phyloP scores from a whole-genome alignment of 208 protist genomes.

The Wallacemonas collosoma region DNA sequence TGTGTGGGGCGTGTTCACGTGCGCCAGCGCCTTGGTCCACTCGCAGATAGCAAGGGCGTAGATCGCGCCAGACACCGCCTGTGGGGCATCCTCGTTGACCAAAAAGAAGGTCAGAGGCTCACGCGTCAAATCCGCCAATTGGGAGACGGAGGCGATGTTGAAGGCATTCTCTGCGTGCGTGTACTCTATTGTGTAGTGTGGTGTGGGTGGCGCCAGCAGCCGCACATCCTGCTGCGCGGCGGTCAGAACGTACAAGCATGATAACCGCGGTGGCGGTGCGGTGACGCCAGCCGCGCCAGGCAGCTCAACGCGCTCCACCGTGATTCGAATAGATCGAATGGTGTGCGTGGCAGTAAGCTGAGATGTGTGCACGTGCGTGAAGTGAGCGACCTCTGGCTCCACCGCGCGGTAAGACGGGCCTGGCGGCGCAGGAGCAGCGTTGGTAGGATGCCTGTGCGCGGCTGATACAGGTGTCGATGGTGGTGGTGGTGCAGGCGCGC shows the following conservation, averaged over 20 bases:
- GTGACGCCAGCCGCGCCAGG: slow-evolving; percentile 37
- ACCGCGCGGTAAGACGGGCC: neutral
- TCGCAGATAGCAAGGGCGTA: slow-evolving; percentile 81
- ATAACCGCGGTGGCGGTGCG: slow-evolving; percentile 58
- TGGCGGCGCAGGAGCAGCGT: neutral
- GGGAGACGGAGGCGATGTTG: slow-evolving; percentile 36
- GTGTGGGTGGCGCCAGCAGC: slow-evolving; percentile 61
- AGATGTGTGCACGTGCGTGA: slow-evolving; percentile 18
- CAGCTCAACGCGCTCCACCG: slow-evolving; percentile 69
- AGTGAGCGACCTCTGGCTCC: neutral
- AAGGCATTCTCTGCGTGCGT: slow-evolving; percentile 40
- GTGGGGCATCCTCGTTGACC: slow-evolving; percentile 61
- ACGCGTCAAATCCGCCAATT: slow-evolving; percentile 50
- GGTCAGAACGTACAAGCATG: slow-evolving; percentile 73
- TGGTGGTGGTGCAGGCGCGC: neutral
- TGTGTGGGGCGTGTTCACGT: slow-evolving; percentile 33
- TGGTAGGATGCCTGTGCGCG: no score
- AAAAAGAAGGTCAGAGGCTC: slow-evolving; percentile 86
- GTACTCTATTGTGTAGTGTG: slow-evolving; percentile 71
- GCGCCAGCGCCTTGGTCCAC: slow-evolving; percentile 57
- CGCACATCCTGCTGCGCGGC: slow-evolving; percentile 57
- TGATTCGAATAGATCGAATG: slow-evolving; percentile 35
- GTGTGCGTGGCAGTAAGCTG: neutral
- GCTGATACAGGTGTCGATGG: neutral
- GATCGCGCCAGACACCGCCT: slow-evolving; percentile 23